Evolutionary conservation across 202 grass and related monocot species (phyloP).

Genomic region (Panicum virgatum): DNA sequence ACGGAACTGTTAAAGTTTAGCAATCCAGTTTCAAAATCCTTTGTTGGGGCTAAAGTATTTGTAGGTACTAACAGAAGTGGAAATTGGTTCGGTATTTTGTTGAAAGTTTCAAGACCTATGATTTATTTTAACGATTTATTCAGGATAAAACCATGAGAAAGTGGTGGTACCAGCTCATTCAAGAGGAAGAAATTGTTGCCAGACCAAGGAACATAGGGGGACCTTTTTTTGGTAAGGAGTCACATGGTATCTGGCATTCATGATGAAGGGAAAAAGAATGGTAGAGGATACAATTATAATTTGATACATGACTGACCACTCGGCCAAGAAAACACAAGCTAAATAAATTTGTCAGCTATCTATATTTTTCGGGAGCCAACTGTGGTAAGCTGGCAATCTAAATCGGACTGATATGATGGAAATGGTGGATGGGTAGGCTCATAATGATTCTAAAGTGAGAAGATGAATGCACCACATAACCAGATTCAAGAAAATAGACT

Average conservation of each 20-base stretch:
- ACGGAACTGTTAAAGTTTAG: neutral
- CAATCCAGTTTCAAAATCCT: neutral
- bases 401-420: neutral
- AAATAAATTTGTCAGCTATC: neutral
- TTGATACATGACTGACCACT: neutral
- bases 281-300: neutral
- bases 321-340: neutral
- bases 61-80: neutral
- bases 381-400: neutral
- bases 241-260: neutral
- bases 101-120: neutral
- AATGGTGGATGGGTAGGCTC: neutral
- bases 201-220: neutral
- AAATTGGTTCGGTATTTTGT: neutral
- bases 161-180: constrained; percentile 2
- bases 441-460: constrained; percentile 1
- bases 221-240: neutral
- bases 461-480: neutral
- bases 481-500: constrained; percentile 29
- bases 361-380: neutral
- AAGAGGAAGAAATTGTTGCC: neutral
- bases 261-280: neutral
- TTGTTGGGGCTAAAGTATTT: neutral
- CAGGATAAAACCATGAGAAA: constrained; percentile 10
- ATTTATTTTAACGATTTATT: neutral